Base-by-base conservation (phyloP, 2,329 filamentous ascomycete genomes). In the Cylindrodendrum hubeiense region DNA sequence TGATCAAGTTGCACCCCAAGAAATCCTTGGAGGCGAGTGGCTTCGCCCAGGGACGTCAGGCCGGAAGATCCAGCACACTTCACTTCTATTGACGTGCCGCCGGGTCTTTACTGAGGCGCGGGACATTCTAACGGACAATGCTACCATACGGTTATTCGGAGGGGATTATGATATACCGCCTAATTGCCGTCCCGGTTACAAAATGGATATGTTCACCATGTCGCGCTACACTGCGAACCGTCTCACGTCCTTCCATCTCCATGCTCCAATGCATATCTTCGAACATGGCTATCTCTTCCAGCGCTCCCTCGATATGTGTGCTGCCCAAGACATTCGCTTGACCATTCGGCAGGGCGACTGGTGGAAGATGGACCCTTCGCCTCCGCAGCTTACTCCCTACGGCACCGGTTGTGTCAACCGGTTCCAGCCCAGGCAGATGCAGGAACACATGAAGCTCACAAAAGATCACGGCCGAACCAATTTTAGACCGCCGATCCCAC, bases 141-240 rank as follows among this genome's bases (percentile, higher is more conserved):
- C 66, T 5, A 60, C 57, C 2, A 30, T 60, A 26, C 60, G 60
- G 2, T 30, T 63, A 28, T 53, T 58, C 19, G 37, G 54, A n/a
- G 41, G 30, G n/a, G 26, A 49, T 13, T 19, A 43, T 3, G 56
- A 43, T 30, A 19, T 51, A 5, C 41, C 52, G 5, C 49, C 26
- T 2, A 52, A 59, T 24, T 47, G 41, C 33, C 15, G 19, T 15
- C 60, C 30, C 33, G 49, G 55, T 5, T 47, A 52, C 34, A 34
- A 49, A 22, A 52, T 60, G 24, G 49, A 46, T 22, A 46, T 47
- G 43, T 37, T 22, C 13, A 33, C 22, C 2, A 64, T 67, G 60
- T 44, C 63, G 17, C 64, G 66, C 6, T 64, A 68, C 34, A 52
- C 60, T 13, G 66, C 60, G 9, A 67, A 68, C 26, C 60, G 66